Evolutionary conservation across 2,329 filamentous ascomycete genomes (phyloP).

Genomic region (Hymenoscyphus albidus): DNA sequence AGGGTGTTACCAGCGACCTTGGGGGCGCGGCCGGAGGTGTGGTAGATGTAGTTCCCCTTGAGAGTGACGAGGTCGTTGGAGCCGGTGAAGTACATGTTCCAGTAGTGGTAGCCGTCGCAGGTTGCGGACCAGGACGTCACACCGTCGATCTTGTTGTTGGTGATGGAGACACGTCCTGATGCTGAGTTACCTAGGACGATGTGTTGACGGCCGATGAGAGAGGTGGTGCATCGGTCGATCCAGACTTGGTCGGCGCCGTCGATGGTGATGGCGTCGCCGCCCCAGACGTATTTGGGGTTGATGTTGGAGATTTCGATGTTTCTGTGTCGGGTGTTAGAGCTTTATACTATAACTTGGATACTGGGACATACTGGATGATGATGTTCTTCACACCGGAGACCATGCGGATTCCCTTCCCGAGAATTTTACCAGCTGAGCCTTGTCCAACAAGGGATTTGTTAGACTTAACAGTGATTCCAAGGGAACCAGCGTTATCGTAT

Average conservation of each 20-base stretch:
- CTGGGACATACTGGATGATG: constrained; percentile 21
- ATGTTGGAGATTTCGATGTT: constrained; percentile 53
- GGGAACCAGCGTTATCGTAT: constrained; percentile 27
- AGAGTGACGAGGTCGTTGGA: constrained; percentile 41
- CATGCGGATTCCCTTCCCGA: constrained; percentile 30
- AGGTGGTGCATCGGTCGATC: constrained; percentile 35
- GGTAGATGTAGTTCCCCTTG: constrained; percentile 43
- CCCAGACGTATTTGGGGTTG: constrained; percentile 57
- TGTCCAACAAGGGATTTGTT: constrained; percentile 30
- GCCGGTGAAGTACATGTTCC: constrained; percentile 42
- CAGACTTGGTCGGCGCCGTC: constrained; percentile 42
- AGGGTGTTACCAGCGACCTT: constrained; percentile 40
- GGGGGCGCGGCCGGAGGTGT: constrained; percentile 43
- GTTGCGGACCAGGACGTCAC: constrained; percentile 40
- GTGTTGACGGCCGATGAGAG: constrained; percentile 42
- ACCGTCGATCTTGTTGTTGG: constrained; percentile 46
- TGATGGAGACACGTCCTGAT: constrained; percentile 41
- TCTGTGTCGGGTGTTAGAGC: constrained; percentile 9
- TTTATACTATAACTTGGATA: background rate
- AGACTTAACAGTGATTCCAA: constrained; percentile 26
- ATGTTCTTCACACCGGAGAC: constrained; percentile 22
- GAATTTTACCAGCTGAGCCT: constrained; percentile 29
- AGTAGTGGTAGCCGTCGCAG: constrained; percentile 47
- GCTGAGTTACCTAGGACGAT: constrained; percentile 37
- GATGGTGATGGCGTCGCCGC: constrained; percentile 55